Conservation (phyloP, 2,329 filamentous ascomycete genomes). For the Alternaria rosae region DNA sequence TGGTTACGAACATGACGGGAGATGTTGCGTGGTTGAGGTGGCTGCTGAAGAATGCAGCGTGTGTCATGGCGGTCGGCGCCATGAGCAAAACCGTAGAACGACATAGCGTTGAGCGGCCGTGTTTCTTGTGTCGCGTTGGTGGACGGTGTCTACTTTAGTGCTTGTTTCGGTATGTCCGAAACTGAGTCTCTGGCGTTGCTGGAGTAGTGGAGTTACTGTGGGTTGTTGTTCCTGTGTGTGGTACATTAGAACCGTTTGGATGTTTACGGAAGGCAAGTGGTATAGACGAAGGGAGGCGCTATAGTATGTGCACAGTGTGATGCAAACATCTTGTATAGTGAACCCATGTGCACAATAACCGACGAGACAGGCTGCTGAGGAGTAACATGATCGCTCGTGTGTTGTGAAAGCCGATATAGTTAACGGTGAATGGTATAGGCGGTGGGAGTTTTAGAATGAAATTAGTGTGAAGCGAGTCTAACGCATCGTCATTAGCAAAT, state of each 20-base stretch:
- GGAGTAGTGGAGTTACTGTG: neutral
- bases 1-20: conserved; percentile 5
- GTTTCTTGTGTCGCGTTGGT: neutral
- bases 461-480: conserved; percentile 7
- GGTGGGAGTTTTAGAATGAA: neutral
- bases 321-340: neutral
- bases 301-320: neutral
- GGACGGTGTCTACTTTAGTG: neutral
- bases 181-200: neutral
- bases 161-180: neutral
- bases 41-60: neutral
- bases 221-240: neutral
- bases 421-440: neutral
- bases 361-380: neutral
- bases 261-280: neutral
- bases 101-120: neutral
- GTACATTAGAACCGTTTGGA: neutral
- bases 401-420: neutral
- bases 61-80: neutral
- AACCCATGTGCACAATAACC: neutral
- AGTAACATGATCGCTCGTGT: conserved; percentile 3
- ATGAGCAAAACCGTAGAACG: neutral
- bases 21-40: neutral
- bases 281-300: neutral
- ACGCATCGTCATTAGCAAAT: conserved; percentile 41